phyloP scores from a whole-genome alignment of 345 rosid genomes.

The Melaleuca alternifolia region DNA sequence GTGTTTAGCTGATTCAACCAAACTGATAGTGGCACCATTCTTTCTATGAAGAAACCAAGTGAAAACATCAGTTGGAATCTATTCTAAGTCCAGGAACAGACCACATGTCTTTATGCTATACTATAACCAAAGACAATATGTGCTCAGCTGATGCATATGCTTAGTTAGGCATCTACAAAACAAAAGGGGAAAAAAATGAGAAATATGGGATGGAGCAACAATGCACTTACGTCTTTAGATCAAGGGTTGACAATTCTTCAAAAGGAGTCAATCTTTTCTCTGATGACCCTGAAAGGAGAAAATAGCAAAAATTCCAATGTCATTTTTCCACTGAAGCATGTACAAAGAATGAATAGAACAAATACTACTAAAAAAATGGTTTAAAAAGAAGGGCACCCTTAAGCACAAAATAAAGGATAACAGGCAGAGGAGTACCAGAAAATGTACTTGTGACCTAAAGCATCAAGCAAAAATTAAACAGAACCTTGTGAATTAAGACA shows the following conservation, averaged over 20 bases:
- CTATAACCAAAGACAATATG: background rate
- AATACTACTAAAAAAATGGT: background rate
- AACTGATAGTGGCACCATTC: background rate
- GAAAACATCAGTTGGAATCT: background rate
- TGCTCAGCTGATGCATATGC: background rate
- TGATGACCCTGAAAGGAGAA: conserved; percentile 38
- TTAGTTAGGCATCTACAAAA: background rate
- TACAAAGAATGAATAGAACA: background rate
- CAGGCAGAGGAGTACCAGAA: background rate
- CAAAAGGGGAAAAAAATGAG: background rate
- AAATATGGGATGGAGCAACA: background rate
- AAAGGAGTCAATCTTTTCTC: conserved; percentile 49
- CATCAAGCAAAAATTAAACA: background rate
- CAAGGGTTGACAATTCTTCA: conserved; percentile 53
- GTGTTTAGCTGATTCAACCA: background rate
- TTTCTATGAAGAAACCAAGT: background rate
- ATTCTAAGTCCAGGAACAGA: background rate
- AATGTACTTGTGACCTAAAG: background rate
- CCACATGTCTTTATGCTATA: background rate
- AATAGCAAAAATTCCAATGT: background rate
- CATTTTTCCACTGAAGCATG: background rate
- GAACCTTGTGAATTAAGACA: background rate
- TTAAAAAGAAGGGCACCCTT: background rate
- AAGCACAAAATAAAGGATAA: background rate
- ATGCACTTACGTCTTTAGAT: conserved; percentile 63